Percentiles rank a stretch among this genome's conserved stretches.
Evolutionary conservation across 2,329 filamentous ascomycete species (phyloP).

Genomic region (Acrocalymma vagum): DNA sequence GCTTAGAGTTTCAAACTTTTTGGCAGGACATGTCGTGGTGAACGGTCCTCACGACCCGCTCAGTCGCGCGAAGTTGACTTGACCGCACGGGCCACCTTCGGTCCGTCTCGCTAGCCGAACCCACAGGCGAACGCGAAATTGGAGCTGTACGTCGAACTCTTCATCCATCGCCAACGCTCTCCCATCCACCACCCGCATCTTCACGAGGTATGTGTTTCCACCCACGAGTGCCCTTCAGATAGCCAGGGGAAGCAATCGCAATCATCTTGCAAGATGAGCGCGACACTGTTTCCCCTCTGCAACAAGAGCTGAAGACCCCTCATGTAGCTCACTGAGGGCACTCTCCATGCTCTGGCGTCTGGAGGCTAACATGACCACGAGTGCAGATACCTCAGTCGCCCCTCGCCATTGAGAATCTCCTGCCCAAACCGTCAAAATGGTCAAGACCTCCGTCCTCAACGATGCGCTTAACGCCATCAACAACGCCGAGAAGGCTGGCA

Average conservation of each 20-base stretch:
- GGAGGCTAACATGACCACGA: constrained; percentile 63
- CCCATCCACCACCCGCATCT: constrained; percentile 33
- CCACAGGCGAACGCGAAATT: constrained; percentile 32
- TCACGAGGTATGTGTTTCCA: constrained; percentile 48
- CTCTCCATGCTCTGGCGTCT: constrained; percentile 73
- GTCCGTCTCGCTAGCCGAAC: constrained; percentile 20
- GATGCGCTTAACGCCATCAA: constrained; percentile 99
- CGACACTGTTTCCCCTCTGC: constrained; percentile 58
- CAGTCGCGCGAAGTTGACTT: too few relatives aligned
- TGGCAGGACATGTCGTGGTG: too few relatives aligned
- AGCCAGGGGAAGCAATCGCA: constrained; percentile 58
- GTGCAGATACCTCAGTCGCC: constrained; percentile 69
- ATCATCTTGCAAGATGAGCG: constrained; percentile 32
- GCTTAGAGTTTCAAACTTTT: too few relatives aligned
- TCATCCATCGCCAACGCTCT: constrained; percentile 24
- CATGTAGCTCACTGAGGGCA: constrained; percentile 64
- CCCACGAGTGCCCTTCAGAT: constrained; percentile 59
- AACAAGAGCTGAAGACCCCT: constrained; percentile 75
- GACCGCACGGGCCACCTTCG: constrained; percentile 26
- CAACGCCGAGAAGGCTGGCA: constrained; percentile 99
- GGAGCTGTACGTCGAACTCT: constrained; percentile 32
- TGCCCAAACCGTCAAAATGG: constrained; percentile 83
- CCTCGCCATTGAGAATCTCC: constrained; percentile 81
- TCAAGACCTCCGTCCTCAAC: constrained; percentile 99
- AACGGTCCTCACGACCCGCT: too few relatives aligned